These are phyloP conservation scores for Lentinus tigrinus DNA, from an alignment of 768 basidiomycete species.

Conservation along the genomic window DNA sequence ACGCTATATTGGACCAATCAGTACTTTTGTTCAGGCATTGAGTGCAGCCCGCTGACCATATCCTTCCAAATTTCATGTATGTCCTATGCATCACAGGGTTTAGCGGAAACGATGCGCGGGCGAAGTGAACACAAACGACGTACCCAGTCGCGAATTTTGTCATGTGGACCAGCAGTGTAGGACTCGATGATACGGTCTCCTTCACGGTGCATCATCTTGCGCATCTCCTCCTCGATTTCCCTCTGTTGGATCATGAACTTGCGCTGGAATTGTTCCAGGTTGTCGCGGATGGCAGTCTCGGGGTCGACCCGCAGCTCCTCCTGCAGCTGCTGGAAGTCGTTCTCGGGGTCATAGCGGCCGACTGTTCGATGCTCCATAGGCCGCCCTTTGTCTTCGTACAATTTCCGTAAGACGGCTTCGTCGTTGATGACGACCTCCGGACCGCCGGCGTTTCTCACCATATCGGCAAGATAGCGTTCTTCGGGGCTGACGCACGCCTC, in stretches of 20 bases:
- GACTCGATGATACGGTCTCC: slow-evolving; percentile 39
- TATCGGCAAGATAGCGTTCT: background rate
- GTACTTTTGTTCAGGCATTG: background rate
- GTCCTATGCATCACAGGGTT: slow-evolving; percentile 36
- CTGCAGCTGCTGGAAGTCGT: background rate
- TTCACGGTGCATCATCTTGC: slow-evolving; percentile 29
- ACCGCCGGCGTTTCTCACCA: background rate
- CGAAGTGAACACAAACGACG: slow-evolving; percentile 9
- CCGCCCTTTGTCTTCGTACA: background rate
- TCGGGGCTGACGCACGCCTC: background rate
- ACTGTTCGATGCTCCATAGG: background rate
- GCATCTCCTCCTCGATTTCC: slow-evolving; percentile 33
- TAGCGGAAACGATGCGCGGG: background rate
- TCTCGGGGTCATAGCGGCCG: background rate
- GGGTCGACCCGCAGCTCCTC: slow-evolving; percentile 16
- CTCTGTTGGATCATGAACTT: slow-evolving; percentile 46
- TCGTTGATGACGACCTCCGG: background rate
- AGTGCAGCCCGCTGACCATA: slow-evolving; percentile 36
- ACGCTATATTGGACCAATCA: background rate
- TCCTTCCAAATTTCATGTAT: slow-evolving; percentile 49
- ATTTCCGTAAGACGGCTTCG: background rate
- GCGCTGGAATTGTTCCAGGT: slow-evolving; percentile 42
- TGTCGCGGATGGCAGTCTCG: slow-evolving; percentile 32
- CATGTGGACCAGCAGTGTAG: slow-evolving; percentile 42
- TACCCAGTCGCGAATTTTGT: slow-evolving; percentile 39